These are phyloP conservation scores for Parafenestella ontariensis DNA, from an alignment of 2,329 filamentous ascomycete genomes.

Conservation along the genomic window DNA sequence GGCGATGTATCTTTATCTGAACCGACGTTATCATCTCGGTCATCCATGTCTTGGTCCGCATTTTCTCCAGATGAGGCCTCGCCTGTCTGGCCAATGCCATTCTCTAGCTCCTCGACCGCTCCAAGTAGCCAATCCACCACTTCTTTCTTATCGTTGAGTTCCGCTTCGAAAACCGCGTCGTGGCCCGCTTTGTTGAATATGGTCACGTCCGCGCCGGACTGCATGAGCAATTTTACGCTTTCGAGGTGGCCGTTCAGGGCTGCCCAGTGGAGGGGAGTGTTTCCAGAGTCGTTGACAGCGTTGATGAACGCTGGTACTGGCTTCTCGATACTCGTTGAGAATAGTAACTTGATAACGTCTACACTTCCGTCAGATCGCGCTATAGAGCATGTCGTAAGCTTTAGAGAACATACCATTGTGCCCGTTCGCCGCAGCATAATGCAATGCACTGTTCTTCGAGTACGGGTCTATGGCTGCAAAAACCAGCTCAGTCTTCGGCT, in stretches of 20 bases:
- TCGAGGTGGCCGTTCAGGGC: slow-evolving; percentile 86
- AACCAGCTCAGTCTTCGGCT: slow-evolving; percentile 68
- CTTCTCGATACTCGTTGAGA: slow-evolving; percentile 42
- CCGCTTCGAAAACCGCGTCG: slow-evolving; percentile 61
- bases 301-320: slow-evolving; percentile 63
- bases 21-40: slow-evolving; percentile 21
- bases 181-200: slow-evolving; percentile 85
- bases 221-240: slow-evolving; percentile 78
- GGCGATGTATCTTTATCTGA: slow-evolving; percentile 3
- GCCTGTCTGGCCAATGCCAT: slow-evolving; percentile 45
- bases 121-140: slow-evolving; percentile 58
- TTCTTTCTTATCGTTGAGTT: slow-evolving; percentile 57
- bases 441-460: slow-evolving; percentile 79
- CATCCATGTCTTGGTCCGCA: slow-evolving; percentile 25
- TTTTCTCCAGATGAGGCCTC: slow-evolving; percentile 42
- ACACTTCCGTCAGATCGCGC: slow-evolving; percentile 24
- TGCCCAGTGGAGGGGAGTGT: slow-evolving; percentile 94
- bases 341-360: slow-evolving; percentile 49
- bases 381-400: background rate
- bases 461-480: slow-evolving; percentile 73
- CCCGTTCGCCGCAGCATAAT: slow-evolving; percentile 93
- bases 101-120: slow-evolving; percentile 53
- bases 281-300: slow-evolving; percentile 78
- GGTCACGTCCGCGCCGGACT: slow-evolving; percentile 77
- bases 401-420: slow-evolving; percentile 67